Base-by-base conservation (phyloP, 1,139 yeast genomes). In the Debaryomycetaceae sp. region DNA sequence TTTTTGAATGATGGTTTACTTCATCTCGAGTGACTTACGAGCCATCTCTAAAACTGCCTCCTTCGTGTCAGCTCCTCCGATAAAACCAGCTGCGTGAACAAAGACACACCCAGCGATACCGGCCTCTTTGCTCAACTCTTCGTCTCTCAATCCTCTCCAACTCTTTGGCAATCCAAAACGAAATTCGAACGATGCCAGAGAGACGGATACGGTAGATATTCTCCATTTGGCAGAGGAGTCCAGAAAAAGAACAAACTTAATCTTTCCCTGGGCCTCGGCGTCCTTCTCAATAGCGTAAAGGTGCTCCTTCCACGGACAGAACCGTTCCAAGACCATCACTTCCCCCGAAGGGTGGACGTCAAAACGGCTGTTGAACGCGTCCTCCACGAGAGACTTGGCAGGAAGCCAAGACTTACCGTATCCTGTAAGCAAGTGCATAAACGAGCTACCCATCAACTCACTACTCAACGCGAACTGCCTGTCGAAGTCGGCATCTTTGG, bases 251-350 rank as follows among this genome's bases (percentile, higher is more conserved):
- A 89, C 96, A 62, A 88, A 95, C 51, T 87, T 72, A 41, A 83
- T 78, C 49, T 73, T 74, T 33, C 87, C 89, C 47, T 63, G 72
- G 24, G 75, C 70, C 20, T 65, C 62, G 49, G 77, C 67, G 47
- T 82, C 89, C 55, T 75, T 76, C 65, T 90, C 98, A 52, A 89
- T 75, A 36, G 74, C 73, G 60, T 83, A 87, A 45, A 93, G 71
- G 62, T 93, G 98, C 58, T 89, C 97, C 65, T 90, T 91, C 99
- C 99, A 93, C 42, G 97, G 96, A 47, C 90, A 87, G 61, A 85
- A 88, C 51, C 76, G 78, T 20, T 79, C 82, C 52, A 93, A 75
- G 4, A 87, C 75, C 11, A 95, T 60, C 41, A 93, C 83, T 52
- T 84, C 80, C 30, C 97, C 97, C 24, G 85, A 75, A 47, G 68